These are phyloP conservation scores for Piper betle DNA, from an alignment of 164 flowering plant genomes.

Conservation along the genomic window DNA sequence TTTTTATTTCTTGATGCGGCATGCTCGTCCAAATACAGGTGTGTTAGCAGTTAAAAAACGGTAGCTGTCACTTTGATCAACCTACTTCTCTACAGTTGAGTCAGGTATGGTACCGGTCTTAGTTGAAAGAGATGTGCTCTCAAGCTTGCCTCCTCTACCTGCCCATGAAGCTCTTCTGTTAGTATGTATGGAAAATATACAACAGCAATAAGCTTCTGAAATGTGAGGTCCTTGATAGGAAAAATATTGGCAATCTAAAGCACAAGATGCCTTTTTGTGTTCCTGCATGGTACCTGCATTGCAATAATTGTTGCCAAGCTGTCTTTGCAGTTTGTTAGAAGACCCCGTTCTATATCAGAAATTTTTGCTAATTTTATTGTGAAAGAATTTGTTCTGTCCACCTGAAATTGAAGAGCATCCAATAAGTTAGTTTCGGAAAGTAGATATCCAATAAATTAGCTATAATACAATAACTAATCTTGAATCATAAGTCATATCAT, in stretches of 20 bases:
- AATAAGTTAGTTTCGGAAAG: too few relatives aligned
- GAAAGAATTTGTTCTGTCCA: background rate
- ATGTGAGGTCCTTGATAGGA: too few relatives aligned
- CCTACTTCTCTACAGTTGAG: constrained; percentile 11
- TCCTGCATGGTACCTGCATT: background rate
- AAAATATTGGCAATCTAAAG: too few relatives aligned
- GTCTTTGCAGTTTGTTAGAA: background rate
- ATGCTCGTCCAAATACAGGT: background rate
- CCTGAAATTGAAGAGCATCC: background rate
- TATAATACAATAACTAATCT: too few relatives aligned
- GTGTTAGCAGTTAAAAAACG: background rate
- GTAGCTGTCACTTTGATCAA: background rate
- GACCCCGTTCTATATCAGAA: background rate
- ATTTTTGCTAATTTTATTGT: background rate
- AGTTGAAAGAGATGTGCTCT: constrained; percentile 50
- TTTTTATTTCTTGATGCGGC: background rate
- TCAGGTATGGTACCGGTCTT: constrained; percentile 20
- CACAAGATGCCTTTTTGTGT: too few relatives aligned
- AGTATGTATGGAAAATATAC: too few relatives aligned
- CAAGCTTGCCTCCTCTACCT: constrained; percentile 69
- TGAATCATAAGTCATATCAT: too few relatives aligned
- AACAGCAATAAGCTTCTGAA: too few relatives aligned
- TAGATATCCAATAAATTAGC: too few relatives aligned
- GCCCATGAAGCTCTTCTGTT: constrained; percentile 4
- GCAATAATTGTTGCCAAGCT: background rate